Base-by-base conservation (phyloP, 164 flowering plant species). In the Chimonanthus praecox region DNA sequence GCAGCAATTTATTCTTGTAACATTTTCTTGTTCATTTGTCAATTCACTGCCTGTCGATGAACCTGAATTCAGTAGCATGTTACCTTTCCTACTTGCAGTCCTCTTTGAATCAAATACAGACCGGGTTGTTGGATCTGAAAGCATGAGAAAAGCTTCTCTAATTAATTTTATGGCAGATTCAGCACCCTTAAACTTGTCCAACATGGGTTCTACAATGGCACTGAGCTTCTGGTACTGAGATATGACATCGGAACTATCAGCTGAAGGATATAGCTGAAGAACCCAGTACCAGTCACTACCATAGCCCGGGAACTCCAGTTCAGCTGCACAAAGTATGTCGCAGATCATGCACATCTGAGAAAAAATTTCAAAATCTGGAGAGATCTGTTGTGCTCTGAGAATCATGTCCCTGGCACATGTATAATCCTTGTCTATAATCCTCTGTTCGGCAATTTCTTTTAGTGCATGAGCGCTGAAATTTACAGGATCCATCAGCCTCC, bases 261-360 rank as follows among this genome's bases (percentile, higher is more conserved):
- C 77, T 7, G 78, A 47, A 0, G 79, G 78, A 7, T 48, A n/a
- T 5, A 81, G 69, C 73, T 81, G 84, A 74, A 88, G 87, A 75
- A 88, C 78, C 87, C 83, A 77, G 33, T 88, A 85, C 74, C 81
- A 77, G 48, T 88, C 88, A 54, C 63, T 61, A 44, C 77, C 84
- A 60, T 11, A 60, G 49, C 78, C 82, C 2, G 81, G 75, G 47
- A 79, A 18, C 64, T 58, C 62, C 49, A 73, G 61, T 18, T 66
- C 71, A 6, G 85, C 49, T n/a, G 82, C 78, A 18, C 79, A 74
- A 51, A 86, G 73, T 60, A 88, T 77, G 43, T 85, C 82, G 74
- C 89, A 88, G 3, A 84, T 81, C 18, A 68, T 64, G 51, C 84
- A 45, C 88, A 86, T 83, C 15, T 66, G 48, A 49, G 43, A 45